A percentile compares a stretch with the other conserved stretches of the same genome.
These are phyloP conservation scores for Hepatocystis sp. DNA, from an alignment of 169 alveolate species.

Conservation along the genomic window DNA sequence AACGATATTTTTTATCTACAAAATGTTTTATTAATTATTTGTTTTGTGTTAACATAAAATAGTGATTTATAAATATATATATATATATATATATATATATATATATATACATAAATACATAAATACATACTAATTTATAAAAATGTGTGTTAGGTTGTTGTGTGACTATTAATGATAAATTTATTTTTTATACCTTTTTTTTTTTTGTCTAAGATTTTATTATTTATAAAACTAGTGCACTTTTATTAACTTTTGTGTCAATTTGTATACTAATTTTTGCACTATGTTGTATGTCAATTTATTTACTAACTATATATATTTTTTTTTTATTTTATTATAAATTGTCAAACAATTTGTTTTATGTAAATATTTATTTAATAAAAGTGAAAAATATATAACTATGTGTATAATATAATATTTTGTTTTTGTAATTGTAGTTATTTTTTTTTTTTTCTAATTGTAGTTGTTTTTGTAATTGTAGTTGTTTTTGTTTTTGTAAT, in stretches of 20 bases:
- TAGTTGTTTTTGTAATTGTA: too few relatives aligned
- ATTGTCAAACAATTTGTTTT: slow-evolving; percentile 11
- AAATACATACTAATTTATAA: neutral
- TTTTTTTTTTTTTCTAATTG: too few relatives aligned
- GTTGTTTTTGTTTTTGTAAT: too few relatives aligned
- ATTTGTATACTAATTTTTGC: neutral
- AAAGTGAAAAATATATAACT: slow-evolving; percentile 5
- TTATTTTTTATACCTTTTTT: neutral
- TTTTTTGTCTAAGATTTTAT: neutral
- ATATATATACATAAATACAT: slow-evolving; percentile 4
- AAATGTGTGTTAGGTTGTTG: neutral
- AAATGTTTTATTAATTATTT: slow-evolving; percentile 30
- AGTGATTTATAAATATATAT: neutral
- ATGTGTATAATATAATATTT: neutral
- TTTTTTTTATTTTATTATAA: slow-evolving; percentile 19
- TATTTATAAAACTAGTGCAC: slow-evolving; percentile 1
- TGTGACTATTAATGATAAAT: neutral
- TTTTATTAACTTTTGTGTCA: slow-evolving; percentile 11
- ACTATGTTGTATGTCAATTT: slow-evolving; percentile 1
- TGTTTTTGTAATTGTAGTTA: neutral
- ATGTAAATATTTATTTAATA: too few relatives aligned
- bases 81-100: slow-evolving; percentile 6
- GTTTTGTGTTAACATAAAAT: neutral
- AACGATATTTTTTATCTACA: slow-evolving; percentile 2
- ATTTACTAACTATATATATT: neutral